A percentile compares a stretch with the other conserved stretches of the same genome.
Evolutionary conservation across 2,329 filamentous ascomycete species (phyloP).

Genomic region (Chaetomium strumarium): DNA sequence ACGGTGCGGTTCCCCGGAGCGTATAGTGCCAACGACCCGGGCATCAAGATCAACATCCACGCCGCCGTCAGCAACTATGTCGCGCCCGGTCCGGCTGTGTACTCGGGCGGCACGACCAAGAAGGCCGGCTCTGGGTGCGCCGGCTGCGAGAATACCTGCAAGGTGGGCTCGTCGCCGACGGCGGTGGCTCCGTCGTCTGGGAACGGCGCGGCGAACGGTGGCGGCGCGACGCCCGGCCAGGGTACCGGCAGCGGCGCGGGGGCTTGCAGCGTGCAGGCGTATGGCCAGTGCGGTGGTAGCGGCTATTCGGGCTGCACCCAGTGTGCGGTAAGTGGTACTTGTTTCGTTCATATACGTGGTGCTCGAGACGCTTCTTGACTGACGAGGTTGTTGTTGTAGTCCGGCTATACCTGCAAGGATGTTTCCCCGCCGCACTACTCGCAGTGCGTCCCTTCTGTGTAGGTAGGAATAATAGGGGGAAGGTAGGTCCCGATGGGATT

Average conservation of each 20-base stretch:
- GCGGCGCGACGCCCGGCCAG: slow-evolving; percentile 3
- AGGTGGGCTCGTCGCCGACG: slow-evolving; percentile 32
- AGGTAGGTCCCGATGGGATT: no score
- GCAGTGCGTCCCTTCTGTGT: slow-evolving; percentile 19
- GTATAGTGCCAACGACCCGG: slow-evolving; percentile 38
- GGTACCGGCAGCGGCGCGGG: not conserved
- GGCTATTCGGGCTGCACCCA: slow-evolving; percentile 24
- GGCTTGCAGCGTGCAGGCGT: slow-evolving; percentile 20
- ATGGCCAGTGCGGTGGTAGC: slow-evolving; percentile 25
- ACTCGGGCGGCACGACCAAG: slow-evolving; percentile 35
- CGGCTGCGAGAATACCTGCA: slow-evolving; percentile 38
- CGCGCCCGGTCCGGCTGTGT: slow-evolving; percentile 40
- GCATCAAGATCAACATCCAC: slow-evolving; percentile 44
- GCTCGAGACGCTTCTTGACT: not conserved
- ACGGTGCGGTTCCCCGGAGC: slow-evolving; percentile 39
- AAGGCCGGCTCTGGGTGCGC: slow-evolving; percentile 35
- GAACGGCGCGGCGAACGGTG: slow-evolving; percentile 25
- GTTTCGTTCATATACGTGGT: not conserved
- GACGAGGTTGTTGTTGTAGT: slow-evolving; percentile 8
- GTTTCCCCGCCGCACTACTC: slow-evolving; percentile 26
- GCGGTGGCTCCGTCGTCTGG: slow-evolving; percentile 27
- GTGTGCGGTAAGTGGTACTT: slow-evolving; percentile 21
- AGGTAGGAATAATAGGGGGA: not conserved
- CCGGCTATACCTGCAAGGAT: slow-evolving; percentile 24
- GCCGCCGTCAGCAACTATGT: slow-evolving; percentile 35